Evolutionary conservation across 116 monocot genomes (phyloP).

Genomic region (Phalaenopsis hybrid): DNA sequence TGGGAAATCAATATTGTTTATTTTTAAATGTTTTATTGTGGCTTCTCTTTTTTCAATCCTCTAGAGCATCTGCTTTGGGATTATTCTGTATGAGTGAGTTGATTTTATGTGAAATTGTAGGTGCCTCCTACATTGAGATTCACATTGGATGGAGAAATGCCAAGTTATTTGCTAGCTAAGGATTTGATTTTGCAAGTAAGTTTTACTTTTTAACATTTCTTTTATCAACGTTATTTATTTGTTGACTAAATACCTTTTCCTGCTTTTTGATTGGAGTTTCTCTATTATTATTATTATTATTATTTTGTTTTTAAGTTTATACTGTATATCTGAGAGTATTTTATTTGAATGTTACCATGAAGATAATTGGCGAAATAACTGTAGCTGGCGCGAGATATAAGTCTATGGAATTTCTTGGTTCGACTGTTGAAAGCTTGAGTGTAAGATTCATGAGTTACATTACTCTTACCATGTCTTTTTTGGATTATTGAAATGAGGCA

Average conservation of each 20-base stretch:
- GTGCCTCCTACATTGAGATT: constrained; percentile 93
- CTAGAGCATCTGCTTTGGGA: background rate
- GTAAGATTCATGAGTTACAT: constrained; percentile 27
- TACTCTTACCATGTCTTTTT: background rate
- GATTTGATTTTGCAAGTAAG: constrained; percentile 97
- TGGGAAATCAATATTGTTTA: background rate
- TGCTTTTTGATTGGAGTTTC: background rate
- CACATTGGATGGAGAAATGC: constrained; percentile 97
- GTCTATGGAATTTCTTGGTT: constrained; percentile 96
- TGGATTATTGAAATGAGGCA: background rate
- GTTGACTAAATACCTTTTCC: background rate
- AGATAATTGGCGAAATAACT: constrained; percentile 99
- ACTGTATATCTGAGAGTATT: background rate
- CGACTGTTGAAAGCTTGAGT: constrained; percentile 73
- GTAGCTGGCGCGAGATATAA: constrained; percentile 95
- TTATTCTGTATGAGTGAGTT: background rate
- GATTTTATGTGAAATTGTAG: constrained; percentile 28
- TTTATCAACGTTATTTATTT: background rate
- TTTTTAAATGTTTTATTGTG: background rate
- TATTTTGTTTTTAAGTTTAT: background rate
- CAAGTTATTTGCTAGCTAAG: constrained; percentile 86
- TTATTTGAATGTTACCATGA: constrained; percentile 10
- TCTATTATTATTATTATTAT: background rate
- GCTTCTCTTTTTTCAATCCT: background rate
- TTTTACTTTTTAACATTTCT: background rate